These are phyloP conservation scores for Ceratocystis papillata DNA, from an alignment of 2,329 filamentous ascomycete species.

Conservation along the genomic window DNA sequence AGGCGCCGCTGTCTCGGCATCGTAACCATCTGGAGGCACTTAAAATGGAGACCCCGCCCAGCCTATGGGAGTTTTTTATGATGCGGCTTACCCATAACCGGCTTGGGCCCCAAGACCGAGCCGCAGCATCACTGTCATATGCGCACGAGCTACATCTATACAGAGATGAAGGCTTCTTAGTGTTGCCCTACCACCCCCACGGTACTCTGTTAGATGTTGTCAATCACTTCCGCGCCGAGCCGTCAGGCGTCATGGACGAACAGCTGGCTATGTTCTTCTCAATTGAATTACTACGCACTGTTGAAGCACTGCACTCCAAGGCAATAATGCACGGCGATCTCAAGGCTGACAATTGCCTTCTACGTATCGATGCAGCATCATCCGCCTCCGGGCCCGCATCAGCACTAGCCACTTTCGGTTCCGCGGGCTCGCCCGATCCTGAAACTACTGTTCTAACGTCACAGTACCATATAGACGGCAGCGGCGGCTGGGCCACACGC, in stretches of 20 bases:
- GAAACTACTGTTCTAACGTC: conserved; percentile 37
- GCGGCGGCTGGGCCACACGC: conserved; percentile 65
- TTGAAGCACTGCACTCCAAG: conserved; percentile 73
- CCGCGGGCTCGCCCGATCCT: not conserved
- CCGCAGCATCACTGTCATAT: conserved; percentile 64
- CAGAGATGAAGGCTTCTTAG: conserved; percentile 75
- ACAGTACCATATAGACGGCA: conserved; percentile 63
- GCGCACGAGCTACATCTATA: conserved; percentile 90
- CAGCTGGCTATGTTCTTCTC: conserved; percentile 89
- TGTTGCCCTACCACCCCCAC: conserved; percentile 78
- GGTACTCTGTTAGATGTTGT: conserved; percentile 91
- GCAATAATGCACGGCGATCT: conserved; percentile 83
- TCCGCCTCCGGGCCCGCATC: conserved; percentile 26
- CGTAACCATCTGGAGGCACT: conserved; percentile 65
- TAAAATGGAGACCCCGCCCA: conserved; percentile 86
- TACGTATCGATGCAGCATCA: conserved; percentile 56
- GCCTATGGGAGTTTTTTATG: conserved; percentile 93
- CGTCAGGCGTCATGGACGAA: conserved; percentile 74
- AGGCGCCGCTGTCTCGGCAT: conserved; percentile 45
- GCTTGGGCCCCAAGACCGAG: conserved; percentile 59
- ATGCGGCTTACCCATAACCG: conserved; percentile 72
- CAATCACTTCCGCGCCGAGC: conserved; percentile 68
- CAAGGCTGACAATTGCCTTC: conserved; percentile 89
- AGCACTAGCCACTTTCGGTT: not conserved
- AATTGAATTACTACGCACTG: conserved; percentile 77